Base-by-base conservation (phyloP, 2,329 filamentous ascomycete species). In the Leptosphaerulina australis region DNA sequence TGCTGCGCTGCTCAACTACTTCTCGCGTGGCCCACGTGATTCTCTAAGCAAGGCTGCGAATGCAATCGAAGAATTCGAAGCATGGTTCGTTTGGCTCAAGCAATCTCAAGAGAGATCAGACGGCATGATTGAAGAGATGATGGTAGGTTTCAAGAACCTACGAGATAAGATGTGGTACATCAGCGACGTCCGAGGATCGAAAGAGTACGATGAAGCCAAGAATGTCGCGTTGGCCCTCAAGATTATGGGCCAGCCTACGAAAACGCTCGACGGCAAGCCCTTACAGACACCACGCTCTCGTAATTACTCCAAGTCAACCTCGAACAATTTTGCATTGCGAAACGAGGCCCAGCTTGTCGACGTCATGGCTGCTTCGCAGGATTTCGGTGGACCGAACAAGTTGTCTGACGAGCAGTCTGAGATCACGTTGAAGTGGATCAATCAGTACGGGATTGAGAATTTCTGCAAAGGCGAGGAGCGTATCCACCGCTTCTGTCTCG, bases 81-180 rank as follows among this genome's bases (percentile, higher is more conserved):
- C 87, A 3, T 91, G 88, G 88, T 83, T 93, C 24, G 84, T 92
- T 10, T 91, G 88, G 83, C 80, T 95, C 15, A 91, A 91, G 66
- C 88, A 91, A 60, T 90, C 87, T 18, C 86, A 93, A 63, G 88
- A 91, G 63, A 83, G 88, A 3, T 86, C 91, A 37, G 90, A 93
- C 62, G 82, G 81, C 2, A 81, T 85, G 10, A 86, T 92, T 26
- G 87, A 91, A 30, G 80, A 84, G 4, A 89, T 91, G 83, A 88
- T 90, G 80, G 80, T 81, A 50, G 84, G 84, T 4, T 80, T 94
- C 28, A 84, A 86, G 49, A 86, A 88, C 17, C 80, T 97, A 29
- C 85, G 94, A 31, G 90, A 96, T 70, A 97, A 97, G 79, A 96
- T 97, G 90, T 99, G 94, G 94, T 99, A 96, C 70, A 89, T 94